Base-by-base conservation (phyloP, 1,139 yeast species). In the Saccharomyces hybrid region DNA sequence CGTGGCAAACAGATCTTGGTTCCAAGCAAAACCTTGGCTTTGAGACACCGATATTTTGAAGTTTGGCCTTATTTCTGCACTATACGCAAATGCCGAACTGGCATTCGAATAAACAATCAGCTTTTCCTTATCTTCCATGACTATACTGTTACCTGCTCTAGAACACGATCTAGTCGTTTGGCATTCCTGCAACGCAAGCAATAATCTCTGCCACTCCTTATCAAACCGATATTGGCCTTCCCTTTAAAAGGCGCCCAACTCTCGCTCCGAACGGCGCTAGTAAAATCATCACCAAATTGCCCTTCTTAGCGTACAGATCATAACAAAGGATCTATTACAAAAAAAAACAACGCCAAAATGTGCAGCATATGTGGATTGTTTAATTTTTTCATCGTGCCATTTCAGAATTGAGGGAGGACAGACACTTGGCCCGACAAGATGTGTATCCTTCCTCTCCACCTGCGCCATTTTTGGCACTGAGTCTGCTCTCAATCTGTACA, bases 1-100 rank as follows among this genome's bases (percentile, higher is more conserved):
- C 6, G 68, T 58, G 1, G 67, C 71, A 55, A 67, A 67, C 8
- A 65, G 50, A 47, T 67, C 71, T 50, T 65, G 69, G 51, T 67
- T 67, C 71, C 71, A 67, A 2, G 57, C 53, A 48, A 67, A 67
- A 2, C 71, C 71, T 51, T 67, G 69, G 5, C 67, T 61, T 46
- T 63, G 63, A 2, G 68, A 59, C 11, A 62, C 55, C 1, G 64
- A 55, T n/a, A 65, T 50, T 9, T 64, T 57, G 46, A 55, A 65
- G 27, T 57, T 20, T 20, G 44, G 44, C 55, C 27, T 53, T 52
- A 31, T 53, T 46, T 13, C 55, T 53, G 50, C 51, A 55, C 28
- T 50, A 47, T 48, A 49, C 47, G 26, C 56, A 52, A 14, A 53
- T 53, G 41, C 56, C 57, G 8, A 59, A 50, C 14, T 38, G n/a